Percentiles rank a stretch among this genome's conserved stretches.
Evolutionary conservation across 257 asterid genomes (phyloP).

Genomic region (Solanum virginianum): DNA sequence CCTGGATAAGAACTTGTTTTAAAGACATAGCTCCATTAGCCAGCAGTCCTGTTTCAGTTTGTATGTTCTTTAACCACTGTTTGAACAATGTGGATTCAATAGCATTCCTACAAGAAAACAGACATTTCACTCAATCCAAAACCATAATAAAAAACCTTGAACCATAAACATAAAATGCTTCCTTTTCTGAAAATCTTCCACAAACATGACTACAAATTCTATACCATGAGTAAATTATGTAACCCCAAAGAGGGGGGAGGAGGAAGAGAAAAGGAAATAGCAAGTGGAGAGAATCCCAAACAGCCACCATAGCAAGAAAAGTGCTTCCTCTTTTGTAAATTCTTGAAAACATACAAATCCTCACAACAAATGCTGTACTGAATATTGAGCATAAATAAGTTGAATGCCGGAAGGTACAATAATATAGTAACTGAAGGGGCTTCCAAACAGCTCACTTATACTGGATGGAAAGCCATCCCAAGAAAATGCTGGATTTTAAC

Average conservation of each 20-base stretch:
- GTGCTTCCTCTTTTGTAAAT: not conserved
- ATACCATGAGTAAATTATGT: not conserved
- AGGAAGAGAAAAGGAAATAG: not conserved
- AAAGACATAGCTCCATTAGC: constrained; percentile 58
- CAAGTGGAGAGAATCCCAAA: not conserved
- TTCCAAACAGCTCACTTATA: not conserved
- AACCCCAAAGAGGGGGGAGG: not conserved
- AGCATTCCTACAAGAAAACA: constrained; percentile 59
- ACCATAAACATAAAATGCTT: not conserved
- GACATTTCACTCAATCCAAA: not conserved
- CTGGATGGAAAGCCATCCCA: not conserved
- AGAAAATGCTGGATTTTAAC: not conserved
- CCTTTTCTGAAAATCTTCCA: not conserved
- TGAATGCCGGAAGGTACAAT: not conserved
- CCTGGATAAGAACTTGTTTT: constrained; percentile 71
- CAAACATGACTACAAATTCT: not conserved
- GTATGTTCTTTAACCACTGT: constrained; percentile 75
- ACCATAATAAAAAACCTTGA: not conserved
- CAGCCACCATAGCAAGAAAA: not conserved
- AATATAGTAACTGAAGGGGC: not conserved
- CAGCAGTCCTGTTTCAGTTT: constrained; percentile 54
- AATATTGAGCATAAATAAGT: not conserved
- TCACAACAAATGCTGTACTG: not conserved
- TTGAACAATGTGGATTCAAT: constrained; percentile 64
- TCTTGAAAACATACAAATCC: not conserved